Evolutionary conservation across 1,139 yeast genomes (phyloP).

Genomic region (Debaryomyces sp.): DNA sequence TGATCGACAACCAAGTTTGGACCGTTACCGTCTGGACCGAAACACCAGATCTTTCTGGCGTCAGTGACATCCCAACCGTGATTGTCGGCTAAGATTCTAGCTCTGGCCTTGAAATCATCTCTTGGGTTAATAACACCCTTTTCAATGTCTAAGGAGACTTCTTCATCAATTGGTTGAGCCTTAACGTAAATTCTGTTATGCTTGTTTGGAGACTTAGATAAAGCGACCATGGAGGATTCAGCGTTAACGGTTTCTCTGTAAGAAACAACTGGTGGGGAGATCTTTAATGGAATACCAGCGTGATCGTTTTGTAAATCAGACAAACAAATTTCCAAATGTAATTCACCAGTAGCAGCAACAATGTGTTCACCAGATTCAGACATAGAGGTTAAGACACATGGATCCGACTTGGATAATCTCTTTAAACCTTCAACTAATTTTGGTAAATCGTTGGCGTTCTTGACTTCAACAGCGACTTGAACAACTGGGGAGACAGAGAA

Average conservation of each 20-base stretch:
- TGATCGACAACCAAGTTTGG: constrained; percentile 99
- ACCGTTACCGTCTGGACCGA: constrained; percentile 99
- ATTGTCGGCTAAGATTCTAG: constrained; percentile 98
- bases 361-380: constrained; percentile 98
- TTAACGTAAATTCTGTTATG: constrained; percentile 99
- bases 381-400: constrained; percentile 91
- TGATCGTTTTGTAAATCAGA: constrained; percentile 96
- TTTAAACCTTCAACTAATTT: constrained; percentile 99
- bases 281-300: constrained; percentile 98
- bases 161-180: constrained; percentile 96
- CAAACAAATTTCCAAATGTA: constrained; percentile 98
- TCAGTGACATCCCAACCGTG: constrained; percentile 99
- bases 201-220: constrained; percentile 99
- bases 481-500: constrained; percentile 99
- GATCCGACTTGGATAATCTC: constrained; percentile 99
- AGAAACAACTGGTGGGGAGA: constrained; percentile 97
- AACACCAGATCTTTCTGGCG: constrained; percentile 99
- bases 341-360: constrained; percentile 99
- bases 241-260: constrained; percentile 98
- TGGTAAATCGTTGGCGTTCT: constrained; percentile 99
- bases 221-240: constrained; percentile 93
- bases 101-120: constrained; percentile 99
- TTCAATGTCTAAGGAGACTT: constrained; percentile 91
- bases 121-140: constrained; percentile 88
- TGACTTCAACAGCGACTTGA: constrained; percentile 98